A percentile compares a stretch with the other conserved stretches of the same genome.
Evolutionary conservation across 2,329 filamentous ascomycete genomes (phyloP).

Genomic region (Stagonosporopsis rhizophila): DNA sequence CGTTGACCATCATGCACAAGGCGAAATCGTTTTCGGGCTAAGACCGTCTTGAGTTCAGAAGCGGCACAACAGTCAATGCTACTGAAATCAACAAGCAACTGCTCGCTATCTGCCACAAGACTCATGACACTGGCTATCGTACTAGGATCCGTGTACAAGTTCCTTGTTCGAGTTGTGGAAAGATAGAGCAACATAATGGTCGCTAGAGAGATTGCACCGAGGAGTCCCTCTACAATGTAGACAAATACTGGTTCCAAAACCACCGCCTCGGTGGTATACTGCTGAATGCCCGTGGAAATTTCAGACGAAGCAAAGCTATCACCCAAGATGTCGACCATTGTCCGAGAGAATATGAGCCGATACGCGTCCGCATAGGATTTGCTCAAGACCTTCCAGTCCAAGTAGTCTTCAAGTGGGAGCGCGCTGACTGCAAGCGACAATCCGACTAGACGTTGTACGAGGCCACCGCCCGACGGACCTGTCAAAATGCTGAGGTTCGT

Average conservation of each 20-base stretch:
- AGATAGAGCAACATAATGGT: conserved; percentile 33
- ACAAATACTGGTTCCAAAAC: conserved; percentile 49
- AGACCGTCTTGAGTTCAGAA: conserved; percentile 22
- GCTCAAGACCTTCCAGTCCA: conserved; percentile 43
- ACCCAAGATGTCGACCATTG: conserved; percentile 43
- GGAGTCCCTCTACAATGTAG: conserved; percentile 47
- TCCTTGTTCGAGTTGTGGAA: conserved; percentile 24
- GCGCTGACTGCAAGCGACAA: conserved; percentile 47
- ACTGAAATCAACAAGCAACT: conserved; percentile 31
- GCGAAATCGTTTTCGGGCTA: conserved; percentile 28
- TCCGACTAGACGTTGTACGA: conserved; percentile 42
- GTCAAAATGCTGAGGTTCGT: conserved; percentile 20
- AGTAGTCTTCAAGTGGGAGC: conserved; percentile 38
- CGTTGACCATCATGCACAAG: conserved; percentile 17
- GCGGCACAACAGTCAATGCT: conserved; percentile 28
- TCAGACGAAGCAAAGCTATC: conserved; percentile 10
- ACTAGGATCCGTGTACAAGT: conserved; percentile 44
- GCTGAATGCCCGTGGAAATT: conserved; percentile 21
- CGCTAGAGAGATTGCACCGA: conserved; percentile 35
- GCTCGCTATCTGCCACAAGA: conserved; percentile 32
- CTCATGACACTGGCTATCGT: conserved; percentile 35
- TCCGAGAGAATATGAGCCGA: conserved; percentile 51
- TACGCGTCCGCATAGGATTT: conserved; percentile 52
- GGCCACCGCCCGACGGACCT: neutral
- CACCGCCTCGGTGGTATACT: conserved; percentile 42